A percentile compares a stretch with the other conserved stretches of the same genome.
phyloP scores from a whole-genome alignment of 768 basidiomycete genomes.

The Kwoniella pini region DNA sequence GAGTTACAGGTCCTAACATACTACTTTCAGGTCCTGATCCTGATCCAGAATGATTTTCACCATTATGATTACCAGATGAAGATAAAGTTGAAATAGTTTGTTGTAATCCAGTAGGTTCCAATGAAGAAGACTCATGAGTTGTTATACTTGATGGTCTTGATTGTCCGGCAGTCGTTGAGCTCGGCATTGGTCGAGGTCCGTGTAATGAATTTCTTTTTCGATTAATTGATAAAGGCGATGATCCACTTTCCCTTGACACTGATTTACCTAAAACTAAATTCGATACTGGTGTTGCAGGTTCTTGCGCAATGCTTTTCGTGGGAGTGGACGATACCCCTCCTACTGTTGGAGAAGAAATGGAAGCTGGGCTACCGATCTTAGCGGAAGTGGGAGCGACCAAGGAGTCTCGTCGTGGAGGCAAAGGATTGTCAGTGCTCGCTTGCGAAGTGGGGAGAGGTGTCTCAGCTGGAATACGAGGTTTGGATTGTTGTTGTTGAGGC shows the following conservation, averaged over 20 bases:
- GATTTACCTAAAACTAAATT: neutral
- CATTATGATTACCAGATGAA: neutral
- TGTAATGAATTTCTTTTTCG: constrained; percentile 17
- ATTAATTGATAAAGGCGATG: constrained; percentile 10
- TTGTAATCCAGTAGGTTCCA: neutral
- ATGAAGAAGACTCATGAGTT: neutral
- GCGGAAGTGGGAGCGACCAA: neutral
- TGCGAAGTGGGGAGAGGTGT: too few relatives aligned
- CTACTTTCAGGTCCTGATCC: neutral
- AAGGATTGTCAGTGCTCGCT: neutral
- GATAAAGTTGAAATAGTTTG: neutral
- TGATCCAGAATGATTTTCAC: neutral
- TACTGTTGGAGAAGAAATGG: neutral
- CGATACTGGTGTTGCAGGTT: neutral
- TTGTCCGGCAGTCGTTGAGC: neutral
- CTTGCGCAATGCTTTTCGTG: neutral
- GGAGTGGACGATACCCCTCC: neutral
- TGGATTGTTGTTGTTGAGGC: neutral
- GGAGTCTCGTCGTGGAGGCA: neutral
- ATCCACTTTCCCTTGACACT: constrained; percentile 6
- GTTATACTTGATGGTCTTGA: constrained; percentile 9
- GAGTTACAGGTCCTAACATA: constrained; percentile 7
- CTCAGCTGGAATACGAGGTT: neutral
- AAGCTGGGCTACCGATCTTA: neutral
- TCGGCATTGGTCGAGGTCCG: constrained; percentile 27